These are phyloP conservation scores for Boletellus deceptivus DNA, from an alignment of 1,284 basidiomycete species.

Conservation along the genomic window DNA sequence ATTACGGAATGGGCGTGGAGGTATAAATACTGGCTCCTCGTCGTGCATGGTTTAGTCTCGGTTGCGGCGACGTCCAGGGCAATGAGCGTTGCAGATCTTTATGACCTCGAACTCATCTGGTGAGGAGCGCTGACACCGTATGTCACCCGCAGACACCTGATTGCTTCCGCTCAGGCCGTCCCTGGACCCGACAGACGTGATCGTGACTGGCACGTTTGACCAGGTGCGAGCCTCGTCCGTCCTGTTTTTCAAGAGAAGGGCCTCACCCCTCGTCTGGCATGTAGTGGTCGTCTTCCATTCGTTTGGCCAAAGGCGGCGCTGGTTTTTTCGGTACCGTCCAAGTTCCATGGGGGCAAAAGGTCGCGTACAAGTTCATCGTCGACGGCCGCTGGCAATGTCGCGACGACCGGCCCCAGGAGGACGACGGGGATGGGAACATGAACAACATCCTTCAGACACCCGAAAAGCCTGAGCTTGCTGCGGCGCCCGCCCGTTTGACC, in stretches of 20 bases:
- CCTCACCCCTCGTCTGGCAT: constrained; percentile 5
- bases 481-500: constrained; percentile 12
- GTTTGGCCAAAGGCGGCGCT: constrained; percentile 47
- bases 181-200: constrained; percentile 53
- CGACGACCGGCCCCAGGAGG: constrained; percentile 57
- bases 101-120: constrained; percentile 50
- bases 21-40: constrained; percentile 24
- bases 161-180: constrained; percentile 40
- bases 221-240: constrained; percentile 47
- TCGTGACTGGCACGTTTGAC: constrained; percentile 77
- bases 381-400: constrained; percentile 67
- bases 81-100: constrained; percentile 39
- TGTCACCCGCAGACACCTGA: constrained; percentile 5
- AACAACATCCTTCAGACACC: constrained; percentile 73
- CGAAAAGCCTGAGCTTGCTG: constrained; percentile 40
- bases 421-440: constrained; percentile 60
- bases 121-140: constrained; percentile 26
- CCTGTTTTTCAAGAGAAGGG: background rate
- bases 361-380: constrained; percentile 77
- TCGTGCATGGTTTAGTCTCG: constrained; percentile 13
- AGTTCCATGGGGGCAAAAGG: constrained; percentile 63
- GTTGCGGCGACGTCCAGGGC: constrained; percentile 22
- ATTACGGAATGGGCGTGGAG: constrained; percentile 24
- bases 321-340: constrained; percentile 57
- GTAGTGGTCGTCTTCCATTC: constrained; percentile 66